Conservation (phyloP, 1,139 yeast species). For the Eremothecium coryli region DNA sequence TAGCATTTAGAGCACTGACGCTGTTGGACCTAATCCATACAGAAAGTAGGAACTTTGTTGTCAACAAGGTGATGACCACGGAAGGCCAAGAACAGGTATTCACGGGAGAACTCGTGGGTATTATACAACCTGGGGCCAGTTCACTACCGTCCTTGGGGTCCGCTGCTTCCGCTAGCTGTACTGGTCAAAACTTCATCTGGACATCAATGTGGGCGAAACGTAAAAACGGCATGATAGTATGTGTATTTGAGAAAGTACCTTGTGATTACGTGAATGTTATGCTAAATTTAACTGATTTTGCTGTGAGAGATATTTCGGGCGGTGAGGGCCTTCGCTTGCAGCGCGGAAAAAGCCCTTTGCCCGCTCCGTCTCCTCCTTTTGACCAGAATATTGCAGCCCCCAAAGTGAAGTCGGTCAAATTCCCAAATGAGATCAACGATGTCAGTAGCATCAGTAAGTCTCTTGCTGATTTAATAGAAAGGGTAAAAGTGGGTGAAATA, state of each 20-base stretch:
- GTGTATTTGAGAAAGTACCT: conserved; percentile 82
- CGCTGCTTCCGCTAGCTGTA: conserved; percentile 24
- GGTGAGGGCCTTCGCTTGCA: conserved; percentile 17
- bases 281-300: conserved; percentile 27
- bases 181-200: conserved; percentile 48
- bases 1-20: conserved; percentile 51
- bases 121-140: conserved; percentile 36
- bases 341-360: conserved; percentile 1
- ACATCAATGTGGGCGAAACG: conserved; percentile 83
- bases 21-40: conserved; percentile 72
- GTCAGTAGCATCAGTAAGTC: conserved; percentile 25
- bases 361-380: neutral
- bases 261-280: conserved; percentile 67
- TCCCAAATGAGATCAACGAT: conserved; percentile 24
- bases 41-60: conserved; percentile 58
- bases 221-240: conserved; percentile 59
- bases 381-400: conserved; percentile 7
- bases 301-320: conserved; percentile 18
- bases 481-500: conserved; percentile 24
- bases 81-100: conserved; percentile 37
- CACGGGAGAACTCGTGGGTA: conserved; percentile 48
- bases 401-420: conserved; percentile 29
- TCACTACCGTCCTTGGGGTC: conserved; percentile 1
- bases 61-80: conserved; percentile 42
- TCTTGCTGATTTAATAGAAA: conserved; percentile 23